Evolutionary conservation across 441 rosid species (phyloP), one percentile per base, ranked within the genome.

Genomic region (Brassica balearica): DNA sequence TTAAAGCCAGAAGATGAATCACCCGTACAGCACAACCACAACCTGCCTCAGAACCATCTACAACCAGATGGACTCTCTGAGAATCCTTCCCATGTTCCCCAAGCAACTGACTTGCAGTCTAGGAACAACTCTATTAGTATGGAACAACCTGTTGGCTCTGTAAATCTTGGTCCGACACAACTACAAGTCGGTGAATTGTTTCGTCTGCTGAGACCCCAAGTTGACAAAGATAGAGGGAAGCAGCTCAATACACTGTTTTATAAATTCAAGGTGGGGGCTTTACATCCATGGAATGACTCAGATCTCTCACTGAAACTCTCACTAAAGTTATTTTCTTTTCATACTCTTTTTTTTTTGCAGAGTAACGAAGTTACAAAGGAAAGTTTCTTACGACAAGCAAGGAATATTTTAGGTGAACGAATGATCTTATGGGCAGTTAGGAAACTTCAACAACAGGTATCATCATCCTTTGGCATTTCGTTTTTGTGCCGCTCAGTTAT

Each of bases 221-320:
- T 88, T 19, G 90, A 87, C 77, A 86, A 86, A 81, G 89, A 89
- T 82, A 90, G 87, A 85, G 87, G 87, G 72, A 89, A 83, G 90
- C 93, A 87, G 82, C 92, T 90, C 77, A 84, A 68, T 73, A 83
- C 84, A 55, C 83, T 91, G 14, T 86, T 84, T 77, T 63, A 8
- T 75, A 88, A 85, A 86, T 64, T 88, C 77, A 89, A 86, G 91
- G 98, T 88, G 41, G 22, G 22, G 88, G 68, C 20, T 65, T 41
- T 22, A 61, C 29, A 69, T 73, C 38, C 61, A 65, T 68, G 68
- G 34, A 43, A 22, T 67, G 64, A 69, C 12, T 60, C 68, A 25
- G 32, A 12, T 5, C 19, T 58, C 60, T 72, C 36, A 17, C 72
- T 10, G 38, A 64, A 11, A 53, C 65, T 58, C 14, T 48, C 61